Evolutionary conservation across 345 rosid species (phyloP).

Genomic region (Citropsis articulata): DNA sequence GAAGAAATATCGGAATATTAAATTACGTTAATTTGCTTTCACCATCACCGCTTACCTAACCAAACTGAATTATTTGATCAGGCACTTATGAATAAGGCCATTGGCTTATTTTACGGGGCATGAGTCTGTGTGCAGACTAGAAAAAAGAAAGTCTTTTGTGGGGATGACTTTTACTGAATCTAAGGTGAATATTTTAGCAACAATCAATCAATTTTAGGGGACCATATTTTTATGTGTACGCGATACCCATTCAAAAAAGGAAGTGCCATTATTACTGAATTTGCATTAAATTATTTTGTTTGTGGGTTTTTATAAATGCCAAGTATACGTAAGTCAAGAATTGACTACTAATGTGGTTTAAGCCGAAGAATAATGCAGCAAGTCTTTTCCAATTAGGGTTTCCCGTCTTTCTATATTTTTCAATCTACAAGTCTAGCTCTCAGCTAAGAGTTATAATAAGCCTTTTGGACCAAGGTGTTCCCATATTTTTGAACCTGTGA

Average conservation of each 20-base stretch:
- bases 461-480: neutral
- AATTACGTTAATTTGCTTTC: neutral
- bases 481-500: no score
- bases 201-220: neutral
- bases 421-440: neutral
- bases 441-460: neutral
- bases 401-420: neutral
- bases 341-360: neutral
- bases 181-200: neutral
- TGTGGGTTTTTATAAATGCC: neutral
- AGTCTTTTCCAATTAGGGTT: neutral
- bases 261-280: neutral
- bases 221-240: conserved; percentile 6
- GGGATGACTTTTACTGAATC: conserved; percentile 11
- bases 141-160: conserved; percentile 10
- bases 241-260: neutral
- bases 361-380: neutral
- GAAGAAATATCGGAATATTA: neutral
- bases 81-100: neutral
- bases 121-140: neutral
- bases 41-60: conserved; percentile 8
- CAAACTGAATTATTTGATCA: conserved; percentile 12
- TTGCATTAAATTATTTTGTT: neutral
- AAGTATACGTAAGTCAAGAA: neutral
- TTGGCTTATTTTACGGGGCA: neutral